Evolutionary conservation across 805 yeast genomes (phyloP).

Genomic region (Teunomyces lycoperdinae): DNA sequence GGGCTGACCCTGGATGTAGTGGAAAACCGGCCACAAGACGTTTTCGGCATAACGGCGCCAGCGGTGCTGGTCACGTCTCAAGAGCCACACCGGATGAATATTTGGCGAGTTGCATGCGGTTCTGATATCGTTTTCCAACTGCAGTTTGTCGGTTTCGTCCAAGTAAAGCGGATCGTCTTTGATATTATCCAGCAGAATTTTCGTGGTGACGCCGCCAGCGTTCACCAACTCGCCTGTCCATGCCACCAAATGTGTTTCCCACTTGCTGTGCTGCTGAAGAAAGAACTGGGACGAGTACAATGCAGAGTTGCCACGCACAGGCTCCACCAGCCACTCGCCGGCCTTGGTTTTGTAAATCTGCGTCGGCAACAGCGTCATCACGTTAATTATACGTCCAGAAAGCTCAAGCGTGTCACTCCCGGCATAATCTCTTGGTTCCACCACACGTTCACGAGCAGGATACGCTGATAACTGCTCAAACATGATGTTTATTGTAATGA

Average conservation of each 20-base stretch:
- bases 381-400: constrained; percentile 68
- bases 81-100: constrained; percentile 86
- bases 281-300: constrained; percentile 71
- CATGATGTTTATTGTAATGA: background rate
- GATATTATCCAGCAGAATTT: constrained; percentile 25
- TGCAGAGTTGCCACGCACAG: constrained; percentile 81
- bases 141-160: constrained; percentile 51
- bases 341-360: constrained; percentile 47
- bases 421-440: constrained; percentile 30
- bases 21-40: constrained; percentile 91
- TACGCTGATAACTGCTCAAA: constrained; percentile 19
- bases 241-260: constrained; percentile 87
- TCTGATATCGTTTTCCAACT: constrained; percentile 47
- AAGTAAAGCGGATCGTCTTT: constrained; percentile 59
- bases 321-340: constrained; percentile 53
- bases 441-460: constrained; percentile 15
- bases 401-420: constrained; percentile 31
- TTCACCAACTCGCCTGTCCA: constrained; percentile 90
- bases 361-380: constrained; percentile 65
- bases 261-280: constrained; percentile 61
- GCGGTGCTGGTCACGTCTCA: constrained; percentile 70
- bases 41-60: constrained; percentile 93
- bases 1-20: constrained; percentile 80
- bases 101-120: constrained; percentile 45
- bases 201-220: constrained; percentile 15